These are phyloP conservation scores for Colletotrichum lentis DNA, from an alignment of 2,329 filamentous ascomycete genomes.

Conservation along the genomic window DNA sequence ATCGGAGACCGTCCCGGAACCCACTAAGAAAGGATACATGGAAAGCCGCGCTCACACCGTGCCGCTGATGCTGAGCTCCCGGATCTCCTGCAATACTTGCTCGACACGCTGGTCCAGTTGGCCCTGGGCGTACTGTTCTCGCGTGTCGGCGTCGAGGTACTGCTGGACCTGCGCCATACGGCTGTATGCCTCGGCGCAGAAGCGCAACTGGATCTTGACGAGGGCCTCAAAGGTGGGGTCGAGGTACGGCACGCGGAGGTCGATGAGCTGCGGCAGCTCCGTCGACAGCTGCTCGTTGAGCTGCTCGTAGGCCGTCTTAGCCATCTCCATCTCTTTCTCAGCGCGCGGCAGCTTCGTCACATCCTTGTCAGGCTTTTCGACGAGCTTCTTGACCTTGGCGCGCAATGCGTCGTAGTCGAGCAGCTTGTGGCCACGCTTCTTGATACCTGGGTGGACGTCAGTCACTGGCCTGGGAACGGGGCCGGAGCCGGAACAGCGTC, in stretches of 20 bases:
- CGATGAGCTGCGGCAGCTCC: conserved; percentile 94
- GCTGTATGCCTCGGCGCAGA: conserved; percentile 97
- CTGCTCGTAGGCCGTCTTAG: conserved; percentile 91
- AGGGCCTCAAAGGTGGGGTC: conserved; percentile 97
- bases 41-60: conserved; percentile 59
- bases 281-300: conserved; percentile 94
- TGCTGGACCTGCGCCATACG: conserved; percentile 99
- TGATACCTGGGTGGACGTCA: conserved; percentile 70
- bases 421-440: conserved; percentile 98
- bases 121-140: conserved; percentile 94
- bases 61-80: conserved; percentile 90
- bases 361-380: conserved; percentile 99
- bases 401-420: conserved; percentile 97
- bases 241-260: conserved; percentile 94
- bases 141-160: conserved; percentile 92
- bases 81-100: conserved; percentile 94
- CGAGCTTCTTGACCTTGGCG: conserved; percentile 94
- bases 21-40: not conserved
- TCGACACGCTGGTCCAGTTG: conserved; percentile 92
- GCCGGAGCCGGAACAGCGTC: not conserved
- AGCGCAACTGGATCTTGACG: conserved; percentile 97
- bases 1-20: not conserved
- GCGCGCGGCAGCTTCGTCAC: conserved; percentile 93
- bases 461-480: not conserved
- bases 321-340: conserved; percentile 96